These are phyloP conservation scores for Lodderomyces theae DNA, from an alignment of 1,139 yeast genomes.

Conservation along the genomic window DNA sequence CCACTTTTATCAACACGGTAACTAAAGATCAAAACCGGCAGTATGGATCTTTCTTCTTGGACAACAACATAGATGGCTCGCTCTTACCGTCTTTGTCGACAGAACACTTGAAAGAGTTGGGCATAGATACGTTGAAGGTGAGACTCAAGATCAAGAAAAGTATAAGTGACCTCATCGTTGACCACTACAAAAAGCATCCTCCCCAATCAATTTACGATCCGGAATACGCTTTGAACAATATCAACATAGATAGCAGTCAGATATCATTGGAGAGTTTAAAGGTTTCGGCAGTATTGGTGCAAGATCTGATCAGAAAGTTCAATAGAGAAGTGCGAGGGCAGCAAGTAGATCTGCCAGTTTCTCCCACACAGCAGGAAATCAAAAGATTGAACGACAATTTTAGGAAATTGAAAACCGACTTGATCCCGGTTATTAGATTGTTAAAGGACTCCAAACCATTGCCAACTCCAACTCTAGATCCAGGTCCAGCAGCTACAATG, in stretches of 20 bases:
- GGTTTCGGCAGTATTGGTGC: slow-evolving; percentile 32
- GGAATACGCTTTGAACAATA: slow-evolving; percentile 26
- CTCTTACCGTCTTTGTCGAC: slow-evolving; percentile 57
- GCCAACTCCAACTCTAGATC: slow-evolving; percentile 53
- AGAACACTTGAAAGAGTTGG: slow-evolving; percentile 61
- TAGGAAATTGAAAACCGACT: slow-evolving; percentile 48
- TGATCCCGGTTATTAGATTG: slow-evolving; percentile 50
- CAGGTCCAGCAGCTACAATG: slow-evolving; percentile 28
- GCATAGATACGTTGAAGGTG: slow-evolving; percentile 38
- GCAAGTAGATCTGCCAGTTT: slow-evolving; percentile 18
- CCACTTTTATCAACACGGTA: slow-evolving; percentile 30
- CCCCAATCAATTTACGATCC: slow-evolving; percentile 32
- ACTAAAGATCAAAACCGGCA: slow-evolving; percentile 17
- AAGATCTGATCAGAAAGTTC: slow-evolving; percentile 36
- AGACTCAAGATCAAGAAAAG: slow-evolving; percentile 50
- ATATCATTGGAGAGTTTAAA: slow-evolving; percentile 35
- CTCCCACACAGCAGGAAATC: slow-evolving; percentile 31
- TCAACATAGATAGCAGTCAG: slow-evolving; percentile 34
- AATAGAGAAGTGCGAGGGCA: slow-evolving; percentile 8
- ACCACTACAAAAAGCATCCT: slow-evolving; percentile 29
- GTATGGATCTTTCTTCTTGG: slow-evolving; percentile 38
- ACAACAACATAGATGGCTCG: slow-evolving; percentile 61
- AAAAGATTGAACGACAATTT: slow-evolving; percentile 48
- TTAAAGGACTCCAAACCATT: slow-evolving; percentile 55
- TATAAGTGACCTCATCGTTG: slow-evolving; percentile 43